Percentiles rank a stretch among this genome's conserved stretches.
Conservation (phyloP, 331 rosid genomes). For the Spiraea crenata region DNA sequence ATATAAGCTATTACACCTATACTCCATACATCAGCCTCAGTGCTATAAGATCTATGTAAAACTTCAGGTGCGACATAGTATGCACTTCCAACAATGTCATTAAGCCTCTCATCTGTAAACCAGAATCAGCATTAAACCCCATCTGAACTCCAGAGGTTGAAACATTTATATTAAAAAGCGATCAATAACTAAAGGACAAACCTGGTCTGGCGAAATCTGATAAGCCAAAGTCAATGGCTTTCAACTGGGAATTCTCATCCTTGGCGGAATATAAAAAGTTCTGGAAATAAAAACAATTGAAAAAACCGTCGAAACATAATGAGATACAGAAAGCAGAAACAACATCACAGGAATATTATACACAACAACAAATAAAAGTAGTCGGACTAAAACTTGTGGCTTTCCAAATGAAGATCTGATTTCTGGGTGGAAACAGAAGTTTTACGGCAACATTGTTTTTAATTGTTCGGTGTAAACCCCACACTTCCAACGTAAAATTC, state of each 20-base stretch:
- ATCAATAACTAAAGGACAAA: constrained; percentile 33
- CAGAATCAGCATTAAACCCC: constrained; percentile 26
- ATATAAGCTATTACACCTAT: constrained; percentile 97
- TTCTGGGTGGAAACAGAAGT: not conserved
- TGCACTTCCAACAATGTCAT: constrained; percentile 99
- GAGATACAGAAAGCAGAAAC: constrained; percentile 2
- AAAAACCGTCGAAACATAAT: constrained; percentile 17
- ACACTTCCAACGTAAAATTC: not conserved
- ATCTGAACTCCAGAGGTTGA: constrained; percentile 6
- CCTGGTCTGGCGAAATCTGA: constrained; percentile 98
- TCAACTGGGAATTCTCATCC: constrained; percentile 81
- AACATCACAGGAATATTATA: constrained; percentile 12
- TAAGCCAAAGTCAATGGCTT: constrained; percentile 97
- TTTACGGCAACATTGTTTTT: not conserved
- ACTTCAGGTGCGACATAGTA: constrained; percentile 99
- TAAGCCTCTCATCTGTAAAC: constrained; percentile 85
- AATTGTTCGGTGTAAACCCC: not conserved
- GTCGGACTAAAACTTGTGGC: not conserved
- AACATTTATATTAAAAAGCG: not conserved
- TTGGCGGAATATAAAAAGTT: constrained; percentile 80
- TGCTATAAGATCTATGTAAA: constrained; percentile 83
- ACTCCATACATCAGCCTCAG: constrained; percentile 99
- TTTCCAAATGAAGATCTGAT: not conserved
- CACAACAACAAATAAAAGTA: not conserved
- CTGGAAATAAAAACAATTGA: constrained; percentile 35